Conservation (phyloP, 1,284 basidiomycete genomes). For the Moniliella sp. region DNA sequence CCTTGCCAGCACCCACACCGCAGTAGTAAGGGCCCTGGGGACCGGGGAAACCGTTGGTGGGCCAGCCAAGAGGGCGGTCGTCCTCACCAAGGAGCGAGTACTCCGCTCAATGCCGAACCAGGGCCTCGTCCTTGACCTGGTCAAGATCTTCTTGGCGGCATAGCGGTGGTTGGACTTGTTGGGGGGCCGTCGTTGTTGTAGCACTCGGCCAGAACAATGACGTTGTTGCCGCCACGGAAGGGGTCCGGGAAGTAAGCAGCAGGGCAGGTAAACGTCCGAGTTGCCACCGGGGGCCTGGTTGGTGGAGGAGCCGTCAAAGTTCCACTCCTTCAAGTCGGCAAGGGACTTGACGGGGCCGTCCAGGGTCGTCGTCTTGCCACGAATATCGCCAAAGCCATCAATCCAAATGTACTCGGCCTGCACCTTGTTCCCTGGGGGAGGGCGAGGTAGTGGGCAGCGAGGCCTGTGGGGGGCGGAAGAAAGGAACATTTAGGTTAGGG, state of each 20-base stretch:
- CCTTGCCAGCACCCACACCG: constrained; percentile 89
- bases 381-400: constrained; percentile 38
- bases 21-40: constrained; percentile 99
- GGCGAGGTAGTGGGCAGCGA: too few species aligned
- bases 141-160: constrained; percentile 26
- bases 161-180: constrained; percentile 72
- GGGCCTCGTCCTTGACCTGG: constrained; percentile 39
- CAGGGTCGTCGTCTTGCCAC: constrained; percentile 42
- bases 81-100: constrained; percentile 93
- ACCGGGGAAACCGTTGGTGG: constrained; percentile 72
- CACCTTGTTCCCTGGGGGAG: too few species aligned
- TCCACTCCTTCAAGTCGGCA: constrained; percentile 70
- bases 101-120: constrained; percentile 98
- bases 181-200: constrained; percentile 96
- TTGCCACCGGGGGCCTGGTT: constrained; percentile 57
- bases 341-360: constrained; percentile 50
- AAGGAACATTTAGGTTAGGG: too few species aligned
- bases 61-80: constrained; percentile 81
- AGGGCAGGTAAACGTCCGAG: constrained; percentile 95
- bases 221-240: constrained; percentile 73
- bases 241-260: constrained; percentile 95
- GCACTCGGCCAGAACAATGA: constrained; percentile 48
- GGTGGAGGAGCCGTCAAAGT: constrained; percentile 60
- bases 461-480: too few species aligned
- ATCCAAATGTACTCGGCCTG: constrained; percentile 34